These are phyloP conservation scores for Podospora conica DNA, from an alignment of 495 filamentous ascomycete genomes.

Conservation along the genomic window DNA sequence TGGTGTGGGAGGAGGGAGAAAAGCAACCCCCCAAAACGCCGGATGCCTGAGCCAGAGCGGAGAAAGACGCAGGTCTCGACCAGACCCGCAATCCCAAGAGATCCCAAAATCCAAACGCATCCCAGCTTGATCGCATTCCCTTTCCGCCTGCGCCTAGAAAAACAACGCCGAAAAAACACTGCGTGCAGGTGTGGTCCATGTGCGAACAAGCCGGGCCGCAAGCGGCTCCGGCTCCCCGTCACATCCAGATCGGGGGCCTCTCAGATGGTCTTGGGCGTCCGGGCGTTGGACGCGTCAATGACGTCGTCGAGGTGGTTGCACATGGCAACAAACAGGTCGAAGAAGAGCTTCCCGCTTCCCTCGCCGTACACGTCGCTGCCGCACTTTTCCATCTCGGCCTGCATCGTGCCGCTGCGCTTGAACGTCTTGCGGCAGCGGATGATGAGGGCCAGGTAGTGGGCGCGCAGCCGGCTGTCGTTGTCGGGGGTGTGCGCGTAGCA, in stretches of 20 bases:
- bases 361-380: constrained; percentile 34
- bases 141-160: constrained; percentile 11
- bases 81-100: constrained; percentile 12
- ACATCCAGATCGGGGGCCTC: constrained; percentile 7
- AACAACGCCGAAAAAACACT: constrained; percentile 23
- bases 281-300: constrained; percentile 53
- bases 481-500: constrained; percentile 92
- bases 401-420: constrained; percentile 94
- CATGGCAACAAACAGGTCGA: constrained; percentile 95
- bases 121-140: constrained; percentile 11
- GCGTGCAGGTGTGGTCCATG: constrained; percentile 13
- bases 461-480: constrained; percentile 80
- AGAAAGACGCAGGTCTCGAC: constrained; percentile 16
- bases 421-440: constrained; percentile 90
- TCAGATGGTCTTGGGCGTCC: constrained; percentile 47
- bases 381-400: constrained; percentile 86
- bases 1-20: constrained; percentile 37
- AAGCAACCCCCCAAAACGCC: constrained; percentile 31
- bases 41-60: constrained; percentile 16
- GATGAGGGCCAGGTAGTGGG: constrained; percentile 90
- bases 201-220: constrained; percentile 10
- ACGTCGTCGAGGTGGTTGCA: constrained; percentile 95
- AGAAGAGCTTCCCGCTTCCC: constrained; percentile 83
- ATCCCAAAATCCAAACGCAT: constrained; percentile 12
- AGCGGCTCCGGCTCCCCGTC: not conserved